Evolutionary conservation across 768 basidiomycete genomes (phyloP).

Genomic region (Russula brevipes): DNA sequence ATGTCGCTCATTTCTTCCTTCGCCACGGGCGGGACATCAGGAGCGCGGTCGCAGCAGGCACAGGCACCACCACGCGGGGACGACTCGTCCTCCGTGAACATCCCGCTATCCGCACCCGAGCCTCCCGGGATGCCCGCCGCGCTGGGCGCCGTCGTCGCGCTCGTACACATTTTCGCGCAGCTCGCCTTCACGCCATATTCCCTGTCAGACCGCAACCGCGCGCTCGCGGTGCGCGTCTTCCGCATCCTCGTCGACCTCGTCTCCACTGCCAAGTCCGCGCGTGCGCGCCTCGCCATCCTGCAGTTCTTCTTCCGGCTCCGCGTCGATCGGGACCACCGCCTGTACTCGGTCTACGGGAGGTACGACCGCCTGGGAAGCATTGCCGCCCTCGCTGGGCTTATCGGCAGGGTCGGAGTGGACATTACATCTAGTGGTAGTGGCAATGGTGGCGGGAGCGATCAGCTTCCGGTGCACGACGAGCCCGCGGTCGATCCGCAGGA

Average conservation of each 20-base stretch:
- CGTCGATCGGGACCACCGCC: constrained; percentile 82
- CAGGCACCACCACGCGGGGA: constrained; percentile 38
- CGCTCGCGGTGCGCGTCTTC: constrained; percentile 53
- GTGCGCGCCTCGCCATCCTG: constrained; percentile 64
- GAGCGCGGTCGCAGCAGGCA: constrained; percentile 49
- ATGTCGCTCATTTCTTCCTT: constrained; percentile 63
- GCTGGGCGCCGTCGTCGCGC: constrained; percentile 56
- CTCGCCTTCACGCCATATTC: constrained; percentile 65
- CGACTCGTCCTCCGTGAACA: constrained; percentile 34
- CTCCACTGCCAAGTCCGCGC: constrained; percentile 43
- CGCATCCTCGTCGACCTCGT: constrained; percentile 45
- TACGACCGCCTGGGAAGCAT: constrained; percentile 57
- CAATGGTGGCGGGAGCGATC: not conserved
- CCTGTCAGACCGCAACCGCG: constrained; percentile 41
- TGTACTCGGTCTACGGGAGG: constrained; percentile 58
- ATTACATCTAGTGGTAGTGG: constrained; percentile 15
- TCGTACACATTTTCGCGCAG: constrained; percentile 64
- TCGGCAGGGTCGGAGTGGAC: constrained; percentile 51
- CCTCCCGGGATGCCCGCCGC: constrained; percentile 36
- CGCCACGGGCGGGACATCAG: constrained; percentile 34
- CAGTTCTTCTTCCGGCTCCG: constrained; percentile 87
- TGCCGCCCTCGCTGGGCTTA: constrained; percentile 53
- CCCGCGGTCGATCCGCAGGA: constrained; percentile 12
- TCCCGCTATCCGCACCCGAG: constrained; percentile 23
- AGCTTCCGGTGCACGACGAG: constrained; percentile 15